Percentiles rank a stretch among this genome's conserved stretches.
These are phyloP conservation scores for Gynandropsis gynandra DNA, from an alignment of 345 rosid species.

Conservation along the genomic window DNA sequence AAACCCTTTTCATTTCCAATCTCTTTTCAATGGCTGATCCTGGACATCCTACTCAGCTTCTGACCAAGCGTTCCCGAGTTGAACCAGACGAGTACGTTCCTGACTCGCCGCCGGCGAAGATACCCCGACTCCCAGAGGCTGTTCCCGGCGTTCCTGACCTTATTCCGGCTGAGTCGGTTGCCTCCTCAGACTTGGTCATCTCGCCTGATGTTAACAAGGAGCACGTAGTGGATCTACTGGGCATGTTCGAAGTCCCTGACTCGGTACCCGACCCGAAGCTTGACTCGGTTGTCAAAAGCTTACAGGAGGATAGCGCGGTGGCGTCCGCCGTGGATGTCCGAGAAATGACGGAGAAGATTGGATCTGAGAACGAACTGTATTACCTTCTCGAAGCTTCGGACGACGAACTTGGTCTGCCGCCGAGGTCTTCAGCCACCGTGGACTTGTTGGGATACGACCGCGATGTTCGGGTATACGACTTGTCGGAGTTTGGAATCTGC, in stretches of 20 bases:
- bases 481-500: no score
- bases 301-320: conserved; percentile 4
- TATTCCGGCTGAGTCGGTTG: background rate
- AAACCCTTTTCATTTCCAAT: no score
- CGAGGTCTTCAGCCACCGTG: conserved; percentile 25
- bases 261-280: conserved; percentile 32
- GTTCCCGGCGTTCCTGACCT: background rate
- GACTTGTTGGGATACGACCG: no score
- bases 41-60: background rate
- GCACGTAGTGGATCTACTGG: conserved; percentile 35
- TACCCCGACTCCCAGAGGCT: background rate
- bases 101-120: background rate
- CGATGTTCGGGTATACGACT: no score
- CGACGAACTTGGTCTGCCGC: conserved; percentile 61
- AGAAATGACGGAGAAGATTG: conserved; percentile 15
- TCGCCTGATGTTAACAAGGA: conserved; percentile 36
- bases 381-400: conserved; percentile 63
- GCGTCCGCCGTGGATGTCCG: background rate
- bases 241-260: conserved; percentile 36
- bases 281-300: conserved; percentile 53
- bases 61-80: background rate
- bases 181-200: background rate
- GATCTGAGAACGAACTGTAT: conserved; percentile 39
- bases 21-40: background rate
- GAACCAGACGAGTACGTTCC: background rate